A percentile compares a stretch with the other conserved stretches of the same genome.
Conservation (phyloP, 164 flowering plant species). For the Nymphaea thermarum region DNA sequence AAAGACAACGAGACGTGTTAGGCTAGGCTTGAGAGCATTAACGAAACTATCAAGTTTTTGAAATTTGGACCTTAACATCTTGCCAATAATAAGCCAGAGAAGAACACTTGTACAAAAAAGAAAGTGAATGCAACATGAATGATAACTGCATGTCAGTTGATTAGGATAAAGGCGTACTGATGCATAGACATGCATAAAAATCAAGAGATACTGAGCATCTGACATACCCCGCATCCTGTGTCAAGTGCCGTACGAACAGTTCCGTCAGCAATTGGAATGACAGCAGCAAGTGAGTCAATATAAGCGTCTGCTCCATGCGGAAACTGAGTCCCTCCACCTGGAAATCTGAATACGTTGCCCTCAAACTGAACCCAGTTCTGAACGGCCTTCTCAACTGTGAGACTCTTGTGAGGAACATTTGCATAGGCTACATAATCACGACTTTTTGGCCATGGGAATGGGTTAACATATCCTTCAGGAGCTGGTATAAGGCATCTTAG, state of each 20-base stretch:
- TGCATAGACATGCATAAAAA: background rate
- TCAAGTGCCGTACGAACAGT: constrained; percentile 85
- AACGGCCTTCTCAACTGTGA: constrained; percentile 91
- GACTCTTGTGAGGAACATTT: constrained; percentile 80
- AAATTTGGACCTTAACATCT: too few relatives aligned
- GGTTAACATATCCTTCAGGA: constrained; percentile 81
- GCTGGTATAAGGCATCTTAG: constrained; percentile 39
- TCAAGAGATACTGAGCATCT: background rate
- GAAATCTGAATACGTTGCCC: constrained; percentile 80
- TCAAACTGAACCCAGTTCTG: constrained; percentile 96
- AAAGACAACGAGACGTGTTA: too few relatives aligned
- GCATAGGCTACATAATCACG: constrained; percentile 91
- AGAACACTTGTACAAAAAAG: too few relatives aligned
- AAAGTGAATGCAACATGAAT: too few relatives aligned
- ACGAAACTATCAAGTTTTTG: too few relatives aligned
- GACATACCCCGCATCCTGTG: constrained; percentile 91
- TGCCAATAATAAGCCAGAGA: too few relatives aligned
- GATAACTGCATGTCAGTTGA: too few relatives aligned
- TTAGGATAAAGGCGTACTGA: too few relatives aligned
- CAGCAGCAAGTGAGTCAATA: constrained; percentile 73
- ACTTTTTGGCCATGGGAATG: constrained; percentile 94
- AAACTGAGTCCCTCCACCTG: constrained; percentile 95
- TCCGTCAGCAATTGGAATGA: constrained; percentile 67
- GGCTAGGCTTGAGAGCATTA: too few relatives aligned
- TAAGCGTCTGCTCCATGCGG: constrained; percentile 90